A percentile compares a stretch with the other conserved stretches of the same genome.
These are phyloP conservation scores for Glycyrrhiza uralensis DNA, from an alignment of 306 rosid species.

Conservation along the genomic window DNA sequence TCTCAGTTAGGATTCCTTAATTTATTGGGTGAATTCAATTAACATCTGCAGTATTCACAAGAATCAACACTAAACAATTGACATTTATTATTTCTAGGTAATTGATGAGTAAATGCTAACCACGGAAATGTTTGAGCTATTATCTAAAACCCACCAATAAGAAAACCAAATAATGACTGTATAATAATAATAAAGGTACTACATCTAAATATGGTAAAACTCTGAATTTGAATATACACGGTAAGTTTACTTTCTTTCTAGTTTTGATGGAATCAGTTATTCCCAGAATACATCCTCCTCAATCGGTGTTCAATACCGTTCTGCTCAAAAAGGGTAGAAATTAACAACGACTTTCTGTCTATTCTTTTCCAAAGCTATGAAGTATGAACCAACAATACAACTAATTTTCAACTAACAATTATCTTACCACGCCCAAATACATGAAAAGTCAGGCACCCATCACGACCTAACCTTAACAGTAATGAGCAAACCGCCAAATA, in stretches of 20 bases:
- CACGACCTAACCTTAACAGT: constrained; percentile 25
- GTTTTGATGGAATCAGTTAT: constrained; percentile 1
- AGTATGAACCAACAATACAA: constrained; percentile 41
- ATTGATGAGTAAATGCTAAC: too few species aligned
- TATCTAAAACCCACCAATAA: neutral
- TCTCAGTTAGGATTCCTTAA: too few species aligned
- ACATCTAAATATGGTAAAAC: neutral
- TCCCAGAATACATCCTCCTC: constrained; percentile 26
- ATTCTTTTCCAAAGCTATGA: constrained; percentile 47
- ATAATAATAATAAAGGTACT: neutral
- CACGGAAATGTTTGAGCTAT: too few species aligned
- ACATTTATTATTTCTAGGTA: too few species aligned
- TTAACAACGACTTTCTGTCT: constrained; percentile 32
- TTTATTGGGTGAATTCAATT: too few species aligned
- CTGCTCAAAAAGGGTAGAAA: constrained; percentile 14
- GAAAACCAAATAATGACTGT: neutral
- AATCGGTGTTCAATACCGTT: constrained; percentile 16
- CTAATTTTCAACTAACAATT: constrained; percentile 36
- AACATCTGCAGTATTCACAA: too few species aligned
- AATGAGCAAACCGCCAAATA: constrained; percentile 41
- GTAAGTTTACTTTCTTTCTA: constrained; percentile 16
- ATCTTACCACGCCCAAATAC: constrained; percentile 35
- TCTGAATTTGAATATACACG: constrained; percentile 19
- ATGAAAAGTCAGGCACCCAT: constrained; percentile 42
- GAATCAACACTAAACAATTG: too few species aligned